Conservation (phyloP, 176 grass and related monocot genomes). For the Phyllostachys edulis region DNA sequence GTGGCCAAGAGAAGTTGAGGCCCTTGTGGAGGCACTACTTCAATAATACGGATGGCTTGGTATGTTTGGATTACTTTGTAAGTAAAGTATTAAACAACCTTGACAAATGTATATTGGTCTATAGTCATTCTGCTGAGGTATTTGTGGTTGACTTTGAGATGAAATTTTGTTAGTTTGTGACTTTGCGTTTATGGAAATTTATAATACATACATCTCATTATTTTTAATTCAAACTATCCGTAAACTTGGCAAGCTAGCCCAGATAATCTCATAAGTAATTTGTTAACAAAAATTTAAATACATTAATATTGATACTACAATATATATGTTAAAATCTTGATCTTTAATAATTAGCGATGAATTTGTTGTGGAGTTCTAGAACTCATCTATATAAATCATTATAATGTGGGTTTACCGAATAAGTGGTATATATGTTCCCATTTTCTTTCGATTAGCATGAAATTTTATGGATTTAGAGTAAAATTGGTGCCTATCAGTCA, state of each 20-base stretch:
- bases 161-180: background rate
- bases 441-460: background rate
- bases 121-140: background rate
- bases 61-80: conserved; percentile 29
- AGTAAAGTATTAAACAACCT: background rate
- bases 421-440: background rate
- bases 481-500: background rate
- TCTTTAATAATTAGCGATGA: background rate
- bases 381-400: background rate
- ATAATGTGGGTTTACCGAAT: background rate
- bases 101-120: background rate
- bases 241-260: background rate
- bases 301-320: background rate
- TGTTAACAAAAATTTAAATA: background rate
- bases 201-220: background rate
- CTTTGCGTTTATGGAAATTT: conserved; percentile 1
- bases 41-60: conserved; percentile 81
- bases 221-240: background rate
- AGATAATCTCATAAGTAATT: background rate
- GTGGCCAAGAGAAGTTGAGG: conserved; percentile 80
- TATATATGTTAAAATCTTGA: background rate
- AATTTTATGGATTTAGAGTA: background rate
- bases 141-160: conserved; percentile 13
- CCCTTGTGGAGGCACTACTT: conserved; percentile 87
- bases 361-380: background rate